Base-by-base conservation (phyloP, 1,139 yeast species). In the Eremothecium coryli region DNA sequence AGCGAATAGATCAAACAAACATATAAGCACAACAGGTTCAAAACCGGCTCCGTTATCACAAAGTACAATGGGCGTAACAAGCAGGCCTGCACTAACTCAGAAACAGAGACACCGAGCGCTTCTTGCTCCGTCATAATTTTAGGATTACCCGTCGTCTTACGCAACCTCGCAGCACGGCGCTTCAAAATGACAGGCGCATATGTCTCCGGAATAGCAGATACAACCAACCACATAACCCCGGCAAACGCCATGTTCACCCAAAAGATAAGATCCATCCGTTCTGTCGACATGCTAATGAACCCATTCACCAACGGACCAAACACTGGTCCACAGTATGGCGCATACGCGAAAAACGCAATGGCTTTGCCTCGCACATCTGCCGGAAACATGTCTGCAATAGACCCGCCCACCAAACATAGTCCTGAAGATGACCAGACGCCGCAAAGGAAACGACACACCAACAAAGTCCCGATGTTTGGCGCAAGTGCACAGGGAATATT, bases 181-280 rank as follows among this genome's bases (percentile, higher is more conserved):
- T 81, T 84, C 48, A 85, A 66, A 38, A 85, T 82, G 5, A 78
- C 85, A 4, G 95, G 95, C 2, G 95, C 88, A 58, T 81, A 85
- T 17, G 96, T 86, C 64, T 86, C 96, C 7, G 95, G 95, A 26
- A 85, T 70, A 14, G 67, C 46, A 11, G 74, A 57, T 18, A 78
- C 67, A 18, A 70, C 42, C 18, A 84, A 65, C 81, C 90, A 79
- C 73, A 80, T 76, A 1, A 73, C 72, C 41, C 95, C 95, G 2
- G 90, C 84, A 59, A 85, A 82, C 2, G 90, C 95, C 82, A 85
- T 74, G 52, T 85, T 85, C 39, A 84, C 88, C 95, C 95, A 85
- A 44, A 81, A 72, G 54, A 85, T 72, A 29, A 82, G 58, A 32
- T 79, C 86, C 49, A 74, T 69, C 49, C 86, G 67, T 11, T 68